These are phyloP conservation scores for Metschnikowia similis DNA, from an alignment of 805 yeast genomes.

Conservation along the genomic window DNA sequence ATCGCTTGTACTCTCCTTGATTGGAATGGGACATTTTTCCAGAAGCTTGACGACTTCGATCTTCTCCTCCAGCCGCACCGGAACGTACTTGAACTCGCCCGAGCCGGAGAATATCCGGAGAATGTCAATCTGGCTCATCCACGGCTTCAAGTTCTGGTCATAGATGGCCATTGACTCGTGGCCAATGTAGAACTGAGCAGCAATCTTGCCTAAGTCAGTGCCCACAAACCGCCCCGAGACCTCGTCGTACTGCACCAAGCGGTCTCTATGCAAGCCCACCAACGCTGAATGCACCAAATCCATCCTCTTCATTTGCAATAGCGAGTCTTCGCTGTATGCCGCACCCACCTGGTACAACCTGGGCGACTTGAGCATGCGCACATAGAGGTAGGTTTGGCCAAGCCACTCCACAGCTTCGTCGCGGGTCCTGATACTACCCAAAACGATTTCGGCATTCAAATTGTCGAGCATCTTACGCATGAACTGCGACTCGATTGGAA, in stretches of 20 bases:
- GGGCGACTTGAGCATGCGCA: slow-evolving; percentile 75
- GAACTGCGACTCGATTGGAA: slow-evolving; percentile 89
- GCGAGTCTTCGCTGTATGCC: slow-evolving; percentile 48
- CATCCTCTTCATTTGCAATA: slow-evolving; percentile 49
- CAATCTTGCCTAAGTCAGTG: slow-evolving; percentile 73
- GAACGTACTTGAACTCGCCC: slow-evolving; percentile 78
- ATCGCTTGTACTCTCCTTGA: slow-evolving; percentile 66
- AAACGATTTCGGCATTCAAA: slow-evolving; percentile 81
- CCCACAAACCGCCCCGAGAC: slow-evolving; percentile 33
- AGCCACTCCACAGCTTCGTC: slow-evolving; percentile 80
- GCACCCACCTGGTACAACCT: slow-evolving; percentile 70
- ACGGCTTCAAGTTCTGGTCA: slow-evolving; percentile 57
- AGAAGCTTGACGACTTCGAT: slow-evolving; percentile 63
- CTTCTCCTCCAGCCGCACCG: slow-evolving; percentile 84
- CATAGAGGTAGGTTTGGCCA: slow-evolving; percentile 69
- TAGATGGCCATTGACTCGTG: slow-evolving; percentile 69
- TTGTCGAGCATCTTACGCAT: slow-evolving; percentile 66
- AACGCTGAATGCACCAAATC: slow-evolving; percentile 80
- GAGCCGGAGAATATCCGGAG: slow-evolving; percentile 74
- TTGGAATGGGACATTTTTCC: slow-evolving; percentile 81
- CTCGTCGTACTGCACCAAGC: slow-evolving; percentile 57
- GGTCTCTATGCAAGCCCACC: slow-evolving; percentile 47
- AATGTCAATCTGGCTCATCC: slow-evolving; percentile 66
- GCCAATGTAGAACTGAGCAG: slow-evolving; percentile 82
- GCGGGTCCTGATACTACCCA: slow-evolving; percentile 58